phyloP scores from a whole-genome alignment of 805 yeast species.

The Yarrowia bubula region DNA sequence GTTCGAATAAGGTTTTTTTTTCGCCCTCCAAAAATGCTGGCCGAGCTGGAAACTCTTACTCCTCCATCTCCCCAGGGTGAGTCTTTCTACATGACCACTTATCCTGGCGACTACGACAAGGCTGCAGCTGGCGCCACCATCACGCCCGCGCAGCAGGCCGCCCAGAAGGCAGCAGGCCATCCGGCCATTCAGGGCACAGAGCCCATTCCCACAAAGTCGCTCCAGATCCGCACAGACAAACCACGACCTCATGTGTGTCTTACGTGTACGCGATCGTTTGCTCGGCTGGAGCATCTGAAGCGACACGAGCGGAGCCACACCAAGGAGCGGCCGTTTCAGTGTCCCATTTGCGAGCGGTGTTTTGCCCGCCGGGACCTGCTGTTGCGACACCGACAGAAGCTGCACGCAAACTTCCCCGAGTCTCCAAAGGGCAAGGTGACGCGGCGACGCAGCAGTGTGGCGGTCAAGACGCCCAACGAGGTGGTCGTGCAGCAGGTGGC shows the following conservation, averaged over 20 bases:
- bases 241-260: constrained; percentile 92
- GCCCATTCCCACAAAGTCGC: constrained; percentile 85
- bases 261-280: constrained; percentile 93
- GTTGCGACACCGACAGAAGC: constrained; percentile 89
- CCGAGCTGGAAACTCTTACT: constrained; percentile 26
- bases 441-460: constrained; percentile 14
- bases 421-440: constrained; percentile 26
- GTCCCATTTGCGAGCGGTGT: constrained; percentile 94
- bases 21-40: neutral
- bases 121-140: neutral
- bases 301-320: constrained; percentile 95
- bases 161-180: constrained; percentile 26
- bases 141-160: constrained; percentile 26
- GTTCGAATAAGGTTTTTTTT: neutral
- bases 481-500: neutral
- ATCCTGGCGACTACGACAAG: constrained; percentile 12
- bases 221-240: constrained; percentile 81
- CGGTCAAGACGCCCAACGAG: constrained; percentile 20
- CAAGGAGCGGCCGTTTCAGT: constrained; percentile 92
- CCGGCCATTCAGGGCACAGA: constrained; percentile 39
- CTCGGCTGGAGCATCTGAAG: constrained; percentile 88
- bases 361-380: constrained; percentile 77
- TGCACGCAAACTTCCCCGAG: constrained; percentile 52
- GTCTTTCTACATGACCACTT: constrained; percentile 2
- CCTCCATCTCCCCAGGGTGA: constrained; percentile 26